Evolutionary conservation across 23 red algal species (phyloP), one percentile per base, ranked within the genome.

Genomic region (Agarophyton chilense): DNA sequence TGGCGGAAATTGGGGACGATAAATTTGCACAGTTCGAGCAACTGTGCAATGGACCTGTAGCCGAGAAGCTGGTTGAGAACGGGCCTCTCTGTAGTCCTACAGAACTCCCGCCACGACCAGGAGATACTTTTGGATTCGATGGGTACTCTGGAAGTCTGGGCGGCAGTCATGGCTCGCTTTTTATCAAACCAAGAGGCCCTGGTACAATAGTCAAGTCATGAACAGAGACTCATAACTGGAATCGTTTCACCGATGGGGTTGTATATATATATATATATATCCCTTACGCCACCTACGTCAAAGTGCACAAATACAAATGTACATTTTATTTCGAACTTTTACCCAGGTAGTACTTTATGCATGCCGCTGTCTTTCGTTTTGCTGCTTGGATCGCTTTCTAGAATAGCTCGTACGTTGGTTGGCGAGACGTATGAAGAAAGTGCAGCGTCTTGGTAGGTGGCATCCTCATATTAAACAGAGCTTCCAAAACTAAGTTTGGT

Each of bases 31-130:
- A 39, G 21, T 91, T 91, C 28, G 79, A 34, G 4, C 34, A 54
- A 28, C 51, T 91, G 31, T 79, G 74, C 21, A 75, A 91, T 22
- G 88, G 88, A 38, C 88, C 88, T 13, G 88, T 91, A 4, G 85
- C 85, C 17, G 85, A 89, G 0, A 89, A 77, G 50, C n/a, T 89
- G 47, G 65, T 50, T n/a, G 70, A 89, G 67, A 89, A 89, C 33
- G 85, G 85, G n/a, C 85, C 85, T 26, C 73, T 89, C 21, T 77
- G 73, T 28, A 71, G 85, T 40, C 22, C 85, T 19, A 52, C 40
- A 32, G 85, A 89, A 22, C 71, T 89, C 13, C 85, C 85, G 54
- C 50, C 85, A 10, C 67, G 85, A 45, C 85, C 85, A 7, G 71
- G 67, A 41, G 85, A 89, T 62, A 78, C 47, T 52, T 67, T 89